A percentile compares a stretch with the other conserved stretches of the same genome.
Conservation (phyloP, 371 early-diverging fungal genomes). For the Apophysomyces variabilis region DNA sequence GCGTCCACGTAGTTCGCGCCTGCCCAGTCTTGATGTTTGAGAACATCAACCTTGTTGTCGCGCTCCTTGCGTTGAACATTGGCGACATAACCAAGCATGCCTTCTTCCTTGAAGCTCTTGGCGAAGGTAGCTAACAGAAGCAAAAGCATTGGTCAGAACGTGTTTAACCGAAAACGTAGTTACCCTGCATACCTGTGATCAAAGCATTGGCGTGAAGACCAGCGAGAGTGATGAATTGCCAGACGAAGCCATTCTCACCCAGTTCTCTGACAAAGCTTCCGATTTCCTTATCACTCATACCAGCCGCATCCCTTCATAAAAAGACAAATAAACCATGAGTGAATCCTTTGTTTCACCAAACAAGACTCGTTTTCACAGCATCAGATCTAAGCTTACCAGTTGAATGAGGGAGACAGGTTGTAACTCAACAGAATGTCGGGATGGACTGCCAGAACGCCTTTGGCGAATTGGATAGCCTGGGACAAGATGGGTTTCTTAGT, state of each 20-base stretch:
- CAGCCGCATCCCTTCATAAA: slow-evolving; percentile 74
- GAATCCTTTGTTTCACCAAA: not conserved
- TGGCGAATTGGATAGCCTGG: slow-evolving; percentile 93
- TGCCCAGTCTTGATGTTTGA: slow-evolving; percentile 98
- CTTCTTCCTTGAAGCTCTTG: slow-evolving; percentile 84
- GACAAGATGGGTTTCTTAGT: slow-evolving; percentile 91
- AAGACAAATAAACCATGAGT: not conserved
- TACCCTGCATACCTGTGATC: slow-evolving; percentile 43
- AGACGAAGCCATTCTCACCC: slow-evolving; percentile 90
- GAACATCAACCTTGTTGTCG: slow-evolving; percentile 87
- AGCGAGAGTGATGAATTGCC: slow-evolving; percentile 99
- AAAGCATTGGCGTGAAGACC: slow-evolving; percentile 96
- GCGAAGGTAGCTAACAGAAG: slow-evolving; percentile 82
- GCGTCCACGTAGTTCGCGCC: slow-evolving; percentile 96
- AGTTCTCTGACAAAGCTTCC: slow-evolving; percentile 79
- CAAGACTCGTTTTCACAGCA: not conserved
- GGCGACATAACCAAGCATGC: slow-evolving; percentile 96
- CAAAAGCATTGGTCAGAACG: slow-evolving; percentile 4
- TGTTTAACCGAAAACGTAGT: slow-evolving; percentile 22
- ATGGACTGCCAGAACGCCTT: slow-evolving; percentile 74
- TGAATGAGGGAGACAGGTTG: slow-evolving; percentile 98
- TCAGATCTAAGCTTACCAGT: slow-evolving; percentile 76
- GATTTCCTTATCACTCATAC: slow-evolving; percentile 92
- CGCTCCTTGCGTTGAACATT: slow-evolving; percentile 96
- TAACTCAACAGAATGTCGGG: slow-evolving; percentile 84